Base-by-base conservation (phyloP, 306 rosid species). In the Albizia julibrissin region DNA sequence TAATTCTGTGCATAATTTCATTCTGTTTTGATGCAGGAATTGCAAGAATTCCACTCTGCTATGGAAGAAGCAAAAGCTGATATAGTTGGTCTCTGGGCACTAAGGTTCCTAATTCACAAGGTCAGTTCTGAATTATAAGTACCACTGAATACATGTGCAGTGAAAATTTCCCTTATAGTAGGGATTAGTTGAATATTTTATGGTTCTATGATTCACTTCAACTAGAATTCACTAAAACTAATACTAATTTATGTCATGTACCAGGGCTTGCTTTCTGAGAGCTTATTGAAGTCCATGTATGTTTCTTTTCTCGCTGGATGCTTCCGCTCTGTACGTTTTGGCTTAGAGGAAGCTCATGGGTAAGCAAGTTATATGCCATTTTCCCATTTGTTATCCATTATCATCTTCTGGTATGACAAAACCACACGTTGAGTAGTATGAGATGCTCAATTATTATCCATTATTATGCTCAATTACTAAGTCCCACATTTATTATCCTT, bases 51-150 rank as follows among this genome's bases (percentile, higher is more conserved):
- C 79, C 87, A 93, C 89, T 89, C 98, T 3, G 91, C 98, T 85
- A 58, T 93, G 71, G 99, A 93, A 92, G 98, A 93, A 89, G 99
- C 98, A 85, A 95, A 93, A 88, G 99, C 98, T 80, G 98, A 95
- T 80, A 93, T 95, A 81, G 99, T 95, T 72, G 99, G 99, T 79
- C 96, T 95, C 50, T 92, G 98, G 99, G 98, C 96, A 44, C 81
- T 95, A 83, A 88, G 82, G 84, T 93, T 91, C 81, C 83, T 95
- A 79, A 87, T 89, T 88, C 62, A 80, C 77, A 89, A 95, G 93
- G 98, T 95, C 65, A 66, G 86, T 68, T 62, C n/a, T 43, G 58
- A 24, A 43, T 40, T 40, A 37, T 40, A 10, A 40, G 47, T 22
- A 6, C 4, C 22, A 44, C 18, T 13, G 0, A 31, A 26, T 47